Conservation (phyloP, 2,329 filamentous ascomycete species). For the Grosmannia clavigera region DNA sequence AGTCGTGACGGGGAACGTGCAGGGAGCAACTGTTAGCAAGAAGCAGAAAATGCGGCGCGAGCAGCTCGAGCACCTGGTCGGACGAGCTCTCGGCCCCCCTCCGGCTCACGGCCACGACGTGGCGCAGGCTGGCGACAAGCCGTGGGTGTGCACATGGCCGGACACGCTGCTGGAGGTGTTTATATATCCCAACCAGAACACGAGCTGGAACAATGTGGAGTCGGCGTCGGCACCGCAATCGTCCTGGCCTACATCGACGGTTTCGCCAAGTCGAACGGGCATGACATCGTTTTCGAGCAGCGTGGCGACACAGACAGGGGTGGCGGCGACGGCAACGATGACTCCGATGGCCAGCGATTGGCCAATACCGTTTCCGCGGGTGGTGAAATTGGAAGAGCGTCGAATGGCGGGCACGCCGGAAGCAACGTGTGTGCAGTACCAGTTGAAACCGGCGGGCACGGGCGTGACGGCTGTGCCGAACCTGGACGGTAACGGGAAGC, state of each 20-base stretch:
- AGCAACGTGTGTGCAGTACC: conserved; percentile 36
- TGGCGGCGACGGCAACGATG: conserved; percentile 3
- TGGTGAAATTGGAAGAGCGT: conserved; percentile 43
- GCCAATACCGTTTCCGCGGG: conserved; percentile 28
- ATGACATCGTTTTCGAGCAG: neutral
- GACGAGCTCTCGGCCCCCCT: neutral
- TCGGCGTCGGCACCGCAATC: neutral
- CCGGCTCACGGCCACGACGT: conserved; percentile 25
- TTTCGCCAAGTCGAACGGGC: conserved; percentile 4
- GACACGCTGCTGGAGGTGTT: conserved; percentile 42
- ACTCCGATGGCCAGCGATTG: neutral
- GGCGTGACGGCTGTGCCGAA: conserved; percentile 19
- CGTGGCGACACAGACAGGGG: conserved; percentile 4
- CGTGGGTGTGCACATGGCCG: conserved; percentile 49
- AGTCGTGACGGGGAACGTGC: conserved; percentile 8
- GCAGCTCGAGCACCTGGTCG: neutral
- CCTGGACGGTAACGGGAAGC: conserved; percentile 24
- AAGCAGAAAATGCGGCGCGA: neutral
- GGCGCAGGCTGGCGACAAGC: conserved; percentile 34
- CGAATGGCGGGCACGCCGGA: conserved; percentile 25
- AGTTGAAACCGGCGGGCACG: conserved; percentile 27
- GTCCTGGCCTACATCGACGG: conserved; percentile 3
- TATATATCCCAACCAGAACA: conserved; percentile 42
- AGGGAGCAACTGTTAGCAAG: neutral
- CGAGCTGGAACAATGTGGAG: conserved; percentile 20